These are phyloP conservation scores for Fragilaria crotonensis DNA, from an alignment of 108 stramenopile genomes.

Conservation along the genomic window DNA sequence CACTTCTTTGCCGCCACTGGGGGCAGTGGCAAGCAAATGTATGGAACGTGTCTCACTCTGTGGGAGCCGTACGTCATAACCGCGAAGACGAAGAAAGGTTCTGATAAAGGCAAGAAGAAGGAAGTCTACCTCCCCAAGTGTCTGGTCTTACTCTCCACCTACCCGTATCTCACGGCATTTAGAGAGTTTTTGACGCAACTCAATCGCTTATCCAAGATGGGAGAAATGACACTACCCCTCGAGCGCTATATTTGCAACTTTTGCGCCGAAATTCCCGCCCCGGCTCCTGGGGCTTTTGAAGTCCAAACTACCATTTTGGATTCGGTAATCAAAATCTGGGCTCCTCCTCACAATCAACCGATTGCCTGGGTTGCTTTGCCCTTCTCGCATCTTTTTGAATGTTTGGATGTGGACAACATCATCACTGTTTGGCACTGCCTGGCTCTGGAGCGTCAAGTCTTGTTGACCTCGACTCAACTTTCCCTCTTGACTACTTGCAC, in stretches of 20 bases:
- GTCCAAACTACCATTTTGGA: slow-evolving; percentile 75
- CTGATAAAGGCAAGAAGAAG: slow-evolving; percentile 14
- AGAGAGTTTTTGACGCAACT: slow-evolving; percentile 64
- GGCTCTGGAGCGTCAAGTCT: slow-evolving; percentile 79
- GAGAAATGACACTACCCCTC: slow-evolving; percentile 79
- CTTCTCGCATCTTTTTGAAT: slow-evolving; percentile 77
- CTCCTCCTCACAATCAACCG: slow-evolving; percentile 85
- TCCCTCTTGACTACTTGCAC: slow-evolving; percentile 72
- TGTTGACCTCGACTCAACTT: slow-evolving; percentile 80
- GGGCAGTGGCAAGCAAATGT: slow-evolving; percentile 61
- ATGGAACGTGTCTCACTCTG: slow-evolving; percentile 67
- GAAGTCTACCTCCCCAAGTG: slow-evolving; percentile 81
- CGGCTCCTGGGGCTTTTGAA: slow-evolving; percentile 86
- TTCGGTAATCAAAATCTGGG: slow-evolving; percentile 73
- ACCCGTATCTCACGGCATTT: slow-evolving; percentile 74
- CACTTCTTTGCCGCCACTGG: slow-evolving; percentile 81
- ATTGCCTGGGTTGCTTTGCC: slow-evolving; percentile 85
- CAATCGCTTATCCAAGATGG: slow-evolving; percentile 73
- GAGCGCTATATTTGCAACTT: slow-evolving; percentile 94
- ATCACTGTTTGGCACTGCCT: slow-evolving; percentile 68
- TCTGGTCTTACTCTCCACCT: slow-evolving; percentile 82
- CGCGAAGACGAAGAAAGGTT: slow-evolving; percentile 14
- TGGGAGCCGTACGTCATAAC: slow-evolving; percentile 55
- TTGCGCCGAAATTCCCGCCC: slow-evolving; percentile 88
- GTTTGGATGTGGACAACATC: slow-evolving; percentile 78